Base-by-base conservation (phyloP, 192 early-diverging fungal genomes). In the Backusella macrospora region DNA sequence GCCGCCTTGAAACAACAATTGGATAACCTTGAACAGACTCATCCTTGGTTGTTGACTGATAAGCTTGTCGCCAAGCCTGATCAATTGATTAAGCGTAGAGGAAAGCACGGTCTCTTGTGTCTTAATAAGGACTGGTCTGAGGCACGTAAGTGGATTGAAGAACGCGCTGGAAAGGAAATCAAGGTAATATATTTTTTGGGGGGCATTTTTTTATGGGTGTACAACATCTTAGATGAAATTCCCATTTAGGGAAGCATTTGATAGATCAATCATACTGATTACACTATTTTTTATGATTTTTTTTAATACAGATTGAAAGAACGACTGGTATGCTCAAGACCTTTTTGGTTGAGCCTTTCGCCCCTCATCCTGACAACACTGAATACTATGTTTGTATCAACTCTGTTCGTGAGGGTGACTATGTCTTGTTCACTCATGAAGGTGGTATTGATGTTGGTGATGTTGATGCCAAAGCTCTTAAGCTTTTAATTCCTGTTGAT, bases 341-440 rank as follows among this genome's bases (percentile, higher is more conserved):
- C 18, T 98, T 99, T 88, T 80, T 99, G 70, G 89, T 98, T 55
- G 98, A 98, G 86, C 94, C 95, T 39, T 95, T 99, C 75, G 89
- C 95, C 65, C 93, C 96, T 68, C 98, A 99, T 82, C 87, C 94
- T 42, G 84, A 87, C 73, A 90, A 95, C 78, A 93, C 93, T 52
- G 98, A 99, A 86, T 97, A 96, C 88, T 99, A 98, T 82, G 89
- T 98, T 65, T 95, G 93, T 85, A 97, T 99, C 85, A 96, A 98
- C 86, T 94, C 94, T 65, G 90, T 90, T 68, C 94, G 97, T 77
- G 92, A 98, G 46, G 98, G 98, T 68, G 96, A 99, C 85, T 88
- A 92, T 80, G 96, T 99, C 65, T 90, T 96, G 72, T 99, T 98
- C 81, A 98, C 97, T 45, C 96, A 97, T 85, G 96, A 99, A 86